Conservation (phyloP, 2,329 filamentous ascomycete genomes). For the Geoglossum cookeanum region DNA sequence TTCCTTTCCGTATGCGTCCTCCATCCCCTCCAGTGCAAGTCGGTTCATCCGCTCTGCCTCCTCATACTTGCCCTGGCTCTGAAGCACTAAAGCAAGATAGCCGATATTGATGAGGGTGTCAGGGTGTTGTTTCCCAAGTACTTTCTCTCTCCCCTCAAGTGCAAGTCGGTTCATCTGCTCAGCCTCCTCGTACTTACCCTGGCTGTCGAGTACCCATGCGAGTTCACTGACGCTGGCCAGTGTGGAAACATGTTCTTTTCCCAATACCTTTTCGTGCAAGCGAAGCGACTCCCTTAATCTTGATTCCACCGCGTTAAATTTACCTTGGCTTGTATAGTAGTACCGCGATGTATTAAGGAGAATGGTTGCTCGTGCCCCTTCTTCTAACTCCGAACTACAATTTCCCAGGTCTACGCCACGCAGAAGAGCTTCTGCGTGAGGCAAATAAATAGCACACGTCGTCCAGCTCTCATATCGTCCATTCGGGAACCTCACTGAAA, state of each 20-base stretch:
- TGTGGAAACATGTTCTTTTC: neutral
- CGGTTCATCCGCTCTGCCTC: neutral
- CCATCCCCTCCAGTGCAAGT: neutral
- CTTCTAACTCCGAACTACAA: neutral
- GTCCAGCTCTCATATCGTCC: slow-evolving; percentile 6
- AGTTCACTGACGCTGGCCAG: neutral
- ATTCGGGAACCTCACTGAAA: slow-evolving; percentile 2
- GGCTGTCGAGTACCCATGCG: neutral
- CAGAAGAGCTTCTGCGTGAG: slow-evolving; percentile 5
- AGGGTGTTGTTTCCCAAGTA: neutral
- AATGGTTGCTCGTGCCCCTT: neutral
- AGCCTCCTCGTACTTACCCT: slow-evolving; percentile 4
- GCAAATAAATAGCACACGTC: slow-evolving; percentile 3
- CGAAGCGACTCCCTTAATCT: neutral
- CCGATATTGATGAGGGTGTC: neutral
- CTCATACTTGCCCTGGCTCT: neutral
- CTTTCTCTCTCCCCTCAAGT: neutral
- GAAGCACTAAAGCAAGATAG: neutral
- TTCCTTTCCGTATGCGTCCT: neutral
- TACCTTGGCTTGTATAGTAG: neutral
- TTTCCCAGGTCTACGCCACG: neutral
- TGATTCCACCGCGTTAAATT: neutral
- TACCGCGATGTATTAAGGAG: slow-evolving; percentile 3
- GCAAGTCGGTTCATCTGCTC: slow-evolving; percentile 4
- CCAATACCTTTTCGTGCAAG: neutral